These are phyloP conservation scores for Massariosphaeria phaeospora DNA, from an alignment of 495 filamentous ascomycete species.

Conservation along the genomic window DNA sequence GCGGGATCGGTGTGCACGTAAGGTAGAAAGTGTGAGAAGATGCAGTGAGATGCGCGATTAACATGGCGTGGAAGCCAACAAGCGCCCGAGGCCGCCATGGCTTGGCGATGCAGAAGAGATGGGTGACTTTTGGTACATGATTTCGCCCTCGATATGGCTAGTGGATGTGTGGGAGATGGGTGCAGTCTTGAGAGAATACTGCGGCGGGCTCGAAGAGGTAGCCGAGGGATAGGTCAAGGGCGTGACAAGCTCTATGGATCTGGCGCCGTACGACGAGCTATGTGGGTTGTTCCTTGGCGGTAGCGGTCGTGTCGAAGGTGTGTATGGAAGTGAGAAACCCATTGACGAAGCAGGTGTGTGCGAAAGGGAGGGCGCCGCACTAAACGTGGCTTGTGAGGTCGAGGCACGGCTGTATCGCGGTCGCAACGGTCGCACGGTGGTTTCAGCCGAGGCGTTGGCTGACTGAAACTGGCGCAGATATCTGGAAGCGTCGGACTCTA, in stretches of 20 bases:
- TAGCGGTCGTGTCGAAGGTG: constrained; percentile 29
- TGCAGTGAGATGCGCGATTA: background rate
- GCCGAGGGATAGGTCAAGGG: constrained; percentile 24
- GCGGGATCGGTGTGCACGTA: background rate
- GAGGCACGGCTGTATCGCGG: constrained; percentile 31
- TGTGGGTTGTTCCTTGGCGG: constrained; percentile 37
- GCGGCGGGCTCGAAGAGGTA: constrained; percentile 20
- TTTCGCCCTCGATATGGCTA: constrained; percentile 10
- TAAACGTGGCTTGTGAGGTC: constrained; percentile 24
- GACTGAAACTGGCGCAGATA: constrained; percentile 38
- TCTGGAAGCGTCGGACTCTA: constrained; percentile 32
- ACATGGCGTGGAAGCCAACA: constrained; percentile 19
- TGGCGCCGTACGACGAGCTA: constrained; percentile 27
- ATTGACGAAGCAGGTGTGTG: constrained; percentile 39
- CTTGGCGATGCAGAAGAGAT: constrained; percentile 23
- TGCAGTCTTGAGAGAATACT: constrained; percentile 30
- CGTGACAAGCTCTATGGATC: constrained; percentile 38
- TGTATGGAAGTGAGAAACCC: constrained; percentile 33
- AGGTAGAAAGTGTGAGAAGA: background rate
- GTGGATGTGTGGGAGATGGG: constrained; percentile 27
- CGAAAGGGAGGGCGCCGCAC: constrained; percentile 35
- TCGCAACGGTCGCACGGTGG: constrained; percentile 14
- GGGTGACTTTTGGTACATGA: constrained; percentile 30
- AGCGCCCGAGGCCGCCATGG: constrained; percentile 34
- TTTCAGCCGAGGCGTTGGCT: constrained; percentile 2